Evolutionary conservation across 352 stramenopile genomes (phyloP), one percentile per base, ranked within the genome.

Genomic region (Phytophthora chlamydospora): DNA sequence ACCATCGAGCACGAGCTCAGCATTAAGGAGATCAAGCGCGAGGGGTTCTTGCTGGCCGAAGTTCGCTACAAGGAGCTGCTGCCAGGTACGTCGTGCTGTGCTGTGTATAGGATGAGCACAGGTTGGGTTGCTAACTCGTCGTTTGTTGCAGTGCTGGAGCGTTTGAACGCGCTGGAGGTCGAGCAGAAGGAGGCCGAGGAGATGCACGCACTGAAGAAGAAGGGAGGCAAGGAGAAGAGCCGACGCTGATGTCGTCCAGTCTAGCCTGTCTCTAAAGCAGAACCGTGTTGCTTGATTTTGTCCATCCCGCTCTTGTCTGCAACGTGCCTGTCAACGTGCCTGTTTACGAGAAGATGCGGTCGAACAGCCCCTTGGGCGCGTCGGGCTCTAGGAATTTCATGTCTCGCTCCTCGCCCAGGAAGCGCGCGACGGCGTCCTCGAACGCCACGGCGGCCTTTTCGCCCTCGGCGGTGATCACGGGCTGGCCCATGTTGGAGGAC

Each of bases 401-500:
- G 38, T 91, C 78, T 7, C 87, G 88, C 44, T 93, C 68, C 38
- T 97, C 88, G 19, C 91, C 91, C 27, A 97, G 75, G 69, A 97
- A 97, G 24, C 91, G 85, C 49, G 91, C 91, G 34, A 97, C 91
- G 11, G 91, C 93, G 60, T 97, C 89, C 33, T 93, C 83, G 60
- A 97, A 97, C 3, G 89, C 89, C 12, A 83, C 65, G 4, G 88
- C 78, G 21, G 89, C 79, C n/a, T 83, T 85, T 21, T 96, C 85
- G 7, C 73, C 79, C 34, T 82, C 67, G 1, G 81, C 78, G 32
- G 73, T 85, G 68, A 97, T 97, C 31, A 98, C 90, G 4, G 93
- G 93, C 62, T 95, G 91, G 17, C 93, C 93, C 72, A 97, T 88
- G 68, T 98, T 98, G 27, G 93, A 97, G 39, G 90, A 96, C 51